These are phyloP conservation scores for Starmerella vitae DNA, from an alignment of 805 yeast species.

Conservation along the genomic window DNA sequence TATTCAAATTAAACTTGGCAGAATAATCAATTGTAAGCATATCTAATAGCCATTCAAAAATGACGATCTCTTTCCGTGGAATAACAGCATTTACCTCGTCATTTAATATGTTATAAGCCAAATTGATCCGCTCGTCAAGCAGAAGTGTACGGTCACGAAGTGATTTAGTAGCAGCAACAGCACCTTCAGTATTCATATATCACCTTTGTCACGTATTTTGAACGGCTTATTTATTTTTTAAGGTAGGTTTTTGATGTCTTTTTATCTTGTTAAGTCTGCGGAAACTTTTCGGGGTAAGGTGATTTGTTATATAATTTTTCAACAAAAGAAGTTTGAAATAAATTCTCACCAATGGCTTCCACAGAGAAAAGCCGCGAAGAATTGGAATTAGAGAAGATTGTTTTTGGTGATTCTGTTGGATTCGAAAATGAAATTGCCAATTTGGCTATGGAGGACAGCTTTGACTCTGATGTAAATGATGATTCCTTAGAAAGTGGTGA, in stretches of 20 bases:
- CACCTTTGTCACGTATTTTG: neutral
- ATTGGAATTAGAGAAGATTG: constrained; percentile 59
- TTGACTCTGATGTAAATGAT: constrained; percentile 21
- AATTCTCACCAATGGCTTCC: neutral
- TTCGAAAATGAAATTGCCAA: constrained; percentile 52
- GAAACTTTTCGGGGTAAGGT: constrained; percentile 12
- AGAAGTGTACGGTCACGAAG: constrained; percentile 22
- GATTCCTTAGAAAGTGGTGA: constrained; percentile 26
- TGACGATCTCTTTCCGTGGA: constrained; percentile 25
- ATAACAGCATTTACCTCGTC: constrained; percentile 20
- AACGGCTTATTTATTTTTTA: too few species aligned
- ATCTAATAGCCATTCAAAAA: constrained; percentile 29
- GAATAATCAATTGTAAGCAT: constrained; percentile 17
- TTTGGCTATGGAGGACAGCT: constrained; percentile 39
- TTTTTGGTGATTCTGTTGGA: constrained; percentile 77
- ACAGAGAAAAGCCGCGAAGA: constrained; percentile 79
- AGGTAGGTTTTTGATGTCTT: too few species aligned
- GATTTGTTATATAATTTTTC: constrained; percentile 12
- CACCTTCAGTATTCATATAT: constrained; percentile 5
- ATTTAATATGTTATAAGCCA: constrained; percentile 19
- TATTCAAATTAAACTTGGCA: constrained; percentile 9
- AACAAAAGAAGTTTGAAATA: neutral
- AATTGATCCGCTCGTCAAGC: constrained; percentile 14
- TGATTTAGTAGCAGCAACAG: constrained; percentile 23
- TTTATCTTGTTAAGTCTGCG: neutral